A percentile compares a stretch with the other conserved stretches of the same genome.
Conservation (phyloP, 1,139 yeast genomes). For the Magnusiomyces suaveolens region DNA sequence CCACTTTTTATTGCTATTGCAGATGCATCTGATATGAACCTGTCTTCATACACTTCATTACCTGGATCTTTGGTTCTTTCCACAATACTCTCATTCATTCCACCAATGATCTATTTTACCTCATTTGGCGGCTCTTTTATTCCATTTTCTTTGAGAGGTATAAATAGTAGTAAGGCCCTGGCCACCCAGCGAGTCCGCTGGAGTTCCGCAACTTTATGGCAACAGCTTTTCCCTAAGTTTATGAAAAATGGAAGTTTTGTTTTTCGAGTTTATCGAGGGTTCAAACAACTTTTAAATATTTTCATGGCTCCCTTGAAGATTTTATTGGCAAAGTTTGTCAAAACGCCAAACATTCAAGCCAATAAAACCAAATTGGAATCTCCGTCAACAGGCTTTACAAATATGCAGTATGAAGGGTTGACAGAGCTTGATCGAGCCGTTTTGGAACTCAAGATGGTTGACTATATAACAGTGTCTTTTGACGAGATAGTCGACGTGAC, state of each 20-base stretch:
- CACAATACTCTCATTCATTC: not conserved
- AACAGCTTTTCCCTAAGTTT: not conserved
- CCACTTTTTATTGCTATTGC: not conserved
- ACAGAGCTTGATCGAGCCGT: not conserved
- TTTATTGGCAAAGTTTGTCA: too few species aligned
- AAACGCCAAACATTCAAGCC: too few species aligned
- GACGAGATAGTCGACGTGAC: slow-evolving; percentile 14
- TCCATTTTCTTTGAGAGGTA: not conserved
- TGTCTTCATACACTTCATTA: not conserved
- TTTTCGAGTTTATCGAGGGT: not conserved
- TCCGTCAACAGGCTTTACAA: not conserved
- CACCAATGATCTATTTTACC: not conserved
- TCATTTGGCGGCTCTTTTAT: not conserved
- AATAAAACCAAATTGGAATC: too few species aligned
- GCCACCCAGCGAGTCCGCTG: slow-evolving; percentile 1
- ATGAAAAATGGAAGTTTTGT: not conserved
- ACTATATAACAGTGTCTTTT: slow-evolving; percentile 8
- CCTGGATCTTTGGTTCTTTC: not conserved
- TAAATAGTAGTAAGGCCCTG: not conserved
- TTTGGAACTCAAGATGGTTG: slow-evolving; percentile 5
- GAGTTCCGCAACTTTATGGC: not conserved
- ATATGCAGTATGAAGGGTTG: not conserved
- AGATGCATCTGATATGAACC: not conserved
- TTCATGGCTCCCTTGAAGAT: too few species aligned
- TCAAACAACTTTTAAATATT: too few species aligned